Evolutionary conservation across 495 filamentous ascomycete genomes (phyloP).

Genomic region (Neurospora africana): DNA sequence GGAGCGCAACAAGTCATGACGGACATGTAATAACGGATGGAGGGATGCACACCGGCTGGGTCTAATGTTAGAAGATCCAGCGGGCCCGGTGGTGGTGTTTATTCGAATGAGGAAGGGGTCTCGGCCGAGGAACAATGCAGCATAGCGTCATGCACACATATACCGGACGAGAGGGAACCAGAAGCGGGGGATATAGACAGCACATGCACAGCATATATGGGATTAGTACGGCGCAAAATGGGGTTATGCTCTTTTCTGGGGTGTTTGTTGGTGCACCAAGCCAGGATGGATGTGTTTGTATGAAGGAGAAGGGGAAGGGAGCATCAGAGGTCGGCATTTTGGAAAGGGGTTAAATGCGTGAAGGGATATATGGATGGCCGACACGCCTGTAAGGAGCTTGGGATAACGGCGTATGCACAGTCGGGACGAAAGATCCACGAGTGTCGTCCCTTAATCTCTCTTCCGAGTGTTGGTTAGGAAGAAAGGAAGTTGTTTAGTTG

Average conservation of each 20-base stretch:
- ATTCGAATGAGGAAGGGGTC: neutral
- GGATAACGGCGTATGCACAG: neutral
- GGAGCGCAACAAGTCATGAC: conserved; percentile 4
- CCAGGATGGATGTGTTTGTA: neutral
- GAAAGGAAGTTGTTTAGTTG: neutral
- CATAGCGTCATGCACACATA: neutral
- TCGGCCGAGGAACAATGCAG: neutral
- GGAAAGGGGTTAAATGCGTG: neutral
- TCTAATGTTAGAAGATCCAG: neutral
- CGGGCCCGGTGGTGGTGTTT: neutral
- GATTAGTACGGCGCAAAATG: neutral
- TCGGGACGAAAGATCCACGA: neutral
- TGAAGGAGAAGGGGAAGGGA: neutral
- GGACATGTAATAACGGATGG: neutral
- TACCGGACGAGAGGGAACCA: neutral
- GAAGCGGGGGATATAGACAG: neutral
- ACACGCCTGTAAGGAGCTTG: neutral
- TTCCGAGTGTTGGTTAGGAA: neutral
- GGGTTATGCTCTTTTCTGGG: neutral
- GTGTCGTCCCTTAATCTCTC: neutral
- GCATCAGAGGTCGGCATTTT: neutral
- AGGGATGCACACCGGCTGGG: neutral
- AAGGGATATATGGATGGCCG: neutral
- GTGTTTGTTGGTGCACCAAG: neutral
- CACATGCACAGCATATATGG: neutral